Percentiles rank a stretch among this genome's conserved stretches.
Conservation (phyloP, 2,329 filamentous ascomycete genomes). For the Grosmannia serpens region DNA sequence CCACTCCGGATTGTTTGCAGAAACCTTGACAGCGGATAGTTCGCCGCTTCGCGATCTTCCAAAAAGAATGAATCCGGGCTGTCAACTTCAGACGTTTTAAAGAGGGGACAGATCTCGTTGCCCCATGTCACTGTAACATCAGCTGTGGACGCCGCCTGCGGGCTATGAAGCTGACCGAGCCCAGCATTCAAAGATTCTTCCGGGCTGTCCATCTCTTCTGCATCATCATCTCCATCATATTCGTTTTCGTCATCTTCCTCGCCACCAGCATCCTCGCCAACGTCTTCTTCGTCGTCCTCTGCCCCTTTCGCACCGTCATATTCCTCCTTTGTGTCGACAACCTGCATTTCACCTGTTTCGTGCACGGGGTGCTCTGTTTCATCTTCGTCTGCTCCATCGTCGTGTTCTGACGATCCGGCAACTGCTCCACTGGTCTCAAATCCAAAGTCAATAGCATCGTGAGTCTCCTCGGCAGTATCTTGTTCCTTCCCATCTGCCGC, state of each 20-base stretch:
- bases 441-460: constrained; percentile 7
- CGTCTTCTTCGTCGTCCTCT: not conserved
- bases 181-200: constrained; percentile 6
- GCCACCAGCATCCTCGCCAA: not conserved
- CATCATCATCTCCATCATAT: constrained; percentile 8
- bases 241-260: not conserved
- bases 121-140: constrained; percentile 21
- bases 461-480: not conserved
- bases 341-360: constrained; percentile 1
- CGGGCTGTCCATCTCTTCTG: constrained; percentile 8
- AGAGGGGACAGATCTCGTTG: constrained; percentile 20
- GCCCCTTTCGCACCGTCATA: not conserved
- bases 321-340: not conserved
- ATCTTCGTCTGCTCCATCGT: not conserved
- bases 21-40: constrained; percentile 32
- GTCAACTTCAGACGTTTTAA: constrained; percentile 23
- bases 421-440: constrained; percentile 3
- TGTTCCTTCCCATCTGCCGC: not conserved
- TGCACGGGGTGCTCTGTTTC: not conserved
- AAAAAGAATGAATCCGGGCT: constrained; percentile 33
- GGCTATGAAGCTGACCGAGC: constrained; percentile 3
- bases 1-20: constrained; percentile 33
- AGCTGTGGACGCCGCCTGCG: constrained; percentile 8
- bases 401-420: not conserved
- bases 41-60: constrained; percentile 27